Percentiles rank a stretch among this genome's conserved stretches.
Evolutionary conservation across 106 monocot genomes (phyloP).

Genomic region (Phalaenopsis aphrodite): DNA sequence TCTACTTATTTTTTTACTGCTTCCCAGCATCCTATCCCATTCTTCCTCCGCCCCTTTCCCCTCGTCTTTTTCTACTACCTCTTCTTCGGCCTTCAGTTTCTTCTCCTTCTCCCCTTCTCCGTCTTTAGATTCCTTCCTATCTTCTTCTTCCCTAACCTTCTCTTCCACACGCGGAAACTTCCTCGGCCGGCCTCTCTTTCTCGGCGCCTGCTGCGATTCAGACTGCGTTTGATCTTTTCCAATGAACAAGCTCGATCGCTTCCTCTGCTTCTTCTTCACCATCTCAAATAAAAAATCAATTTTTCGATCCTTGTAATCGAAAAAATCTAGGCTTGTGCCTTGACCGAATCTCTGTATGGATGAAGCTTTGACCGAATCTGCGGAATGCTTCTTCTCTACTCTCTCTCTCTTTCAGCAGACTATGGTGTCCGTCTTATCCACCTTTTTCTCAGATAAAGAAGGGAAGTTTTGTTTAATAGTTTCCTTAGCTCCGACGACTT

Average conservation of each 20-base stretch:
- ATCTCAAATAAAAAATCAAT: neutral
- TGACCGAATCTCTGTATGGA: neutral
- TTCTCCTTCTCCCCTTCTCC: neutral
- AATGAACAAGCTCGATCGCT: neutral
- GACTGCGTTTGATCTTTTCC: neutral
- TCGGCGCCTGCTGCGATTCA: neutral
- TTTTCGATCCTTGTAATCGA: neutral
- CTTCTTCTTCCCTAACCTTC: neutral
- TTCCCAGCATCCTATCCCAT: neutral
- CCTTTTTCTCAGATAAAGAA: neutral
- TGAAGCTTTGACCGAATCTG: neutral
- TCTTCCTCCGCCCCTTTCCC: neutral
- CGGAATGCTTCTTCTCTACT: neutral
- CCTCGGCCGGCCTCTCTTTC: conserved; percentile 1
- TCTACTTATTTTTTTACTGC: neutral
- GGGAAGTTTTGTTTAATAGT: neutral
- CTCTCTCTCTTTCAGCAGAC: neutral
- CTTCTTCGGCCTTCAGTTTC: neutral
- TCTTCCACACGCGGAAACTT: neutral
- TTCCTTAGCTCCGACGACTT: neutral
- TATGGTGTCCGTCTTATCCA: neutral
- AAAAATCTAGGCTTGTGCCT: too few relatives aligned
- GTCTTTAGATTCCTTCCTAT: neutral
- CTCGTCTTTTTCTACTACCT: neutral
- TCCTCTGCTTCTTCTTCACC: conserved; percentile 4